phyloP scores from a whole-genome alignment of 345 rosid species.

The Anacardium occidentale region DNA sequence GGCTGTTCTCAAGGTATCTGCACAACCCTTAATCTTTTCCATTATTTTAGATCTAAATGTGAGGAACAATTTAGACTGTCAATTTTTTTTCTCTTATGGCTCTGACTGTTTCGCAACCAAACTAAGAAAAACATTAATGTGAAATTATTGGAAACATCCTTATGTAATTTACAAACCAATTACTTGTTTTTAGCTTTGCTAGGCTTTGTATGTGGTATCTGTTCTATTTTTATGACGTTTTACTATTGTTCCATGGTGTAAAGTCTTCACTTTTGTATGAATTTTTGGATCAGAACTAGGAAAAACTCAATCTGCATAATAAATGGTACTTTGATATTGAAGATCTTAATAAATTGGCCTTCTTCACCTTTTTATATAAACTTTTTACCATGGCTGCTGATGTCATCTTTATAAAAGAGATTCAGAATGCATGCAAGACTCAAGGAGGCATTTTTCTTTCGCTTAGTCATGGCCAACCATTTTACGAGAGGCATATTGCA shows the following conservation, averaged over 20 bases:
- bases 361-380: too few species aligned
- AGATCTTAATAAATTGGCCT: background rate
- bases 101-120: background rate
- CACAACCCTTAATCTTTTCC: background rate
- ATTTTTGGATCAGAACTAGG: background rate
- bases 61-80: too few species aligned
- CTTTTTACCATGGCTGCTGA: background rate
- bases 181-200: too few species aligned
- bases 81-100: background rate
- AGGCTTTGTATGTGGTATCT: too few species aligned
- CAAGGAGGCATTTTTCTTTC: background rate
- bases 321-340: too few species aligned
- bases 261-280: background rate
- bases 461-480: background rate
- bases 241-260: background rate
- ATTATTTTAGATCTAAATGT: background rate
- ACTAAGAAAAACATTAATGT: background rate
- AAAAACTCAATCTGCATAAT: background rate
- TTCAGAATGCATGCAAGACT: background rate
- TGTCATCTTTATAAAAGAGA: background rate
- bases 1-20: constrained; percentile 71
- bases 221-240: background rate
- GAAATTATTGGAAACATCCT: background rate
- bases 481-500: background rate
- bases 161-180: background rate